phyloP scores from a whole-genome alignment of 768 basidiomycete species.

The Phylloporus scabripes region DNA sequence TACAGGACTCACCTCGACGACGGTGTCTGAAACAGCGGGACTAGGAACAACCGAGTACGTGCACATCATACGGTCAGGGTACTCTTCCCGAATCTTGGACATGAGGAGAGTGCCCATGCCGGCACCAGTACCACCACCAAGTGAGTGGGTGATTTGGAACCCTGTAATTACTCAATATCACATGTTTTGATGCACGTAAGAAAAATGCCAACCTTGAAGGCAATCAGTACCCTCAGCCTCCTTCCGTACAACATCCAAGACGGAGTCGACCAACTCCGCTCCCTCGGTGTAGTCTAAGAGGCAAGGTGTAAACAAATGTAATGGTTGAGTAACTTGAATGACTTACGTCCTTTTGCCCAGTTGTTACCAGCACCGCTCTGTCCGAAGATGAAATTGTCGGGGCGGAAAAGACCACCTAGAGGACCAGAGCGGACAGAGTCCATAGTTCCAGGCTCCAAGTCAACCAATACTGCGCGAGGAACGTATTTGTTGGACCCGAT shows the following conservation, averaged over 20 bases:
- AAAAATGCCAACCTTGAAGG: conserved; percentile 75
- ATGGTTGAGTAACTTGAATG: neutral
- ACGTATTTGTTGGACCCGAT: conserved; percentile 95
- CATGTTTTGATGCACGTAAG: neutral
- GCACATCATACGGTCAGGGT: conserved; percentile 99
- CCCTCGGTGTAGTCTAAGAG: conserved; percentile 78
- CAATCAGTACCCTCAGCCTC: conserved; percentile 98
- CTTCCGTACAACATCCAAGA: conserved; percentile 97
- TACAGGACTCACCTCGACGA: conserved; percentile 68
- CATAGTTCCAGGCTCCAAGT: conserved; percentile 97
- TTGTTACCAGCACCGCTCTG: conserved; percentile 99
- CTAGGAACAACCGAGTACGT: conserved; percentile 98
- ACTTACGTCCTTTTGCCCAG: conserved; percentile 99
- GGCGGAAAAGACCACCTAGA: conserved; percentile 89
- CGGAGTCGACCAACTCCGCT: conserved; percentile 97
- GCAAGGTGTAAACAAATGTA: neutral
- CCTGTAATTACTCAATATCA: conserved; percentile 39
- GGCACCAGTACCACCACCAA: conserved; percentile 98
- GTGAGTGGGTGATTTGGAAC: conserved; percentile 98
- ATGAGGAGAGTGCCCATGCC: conserved; percentile 99
- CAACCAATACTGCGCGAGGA: conserved; percentile 94
- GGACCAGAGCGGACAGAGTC: conserved; percentile 88
- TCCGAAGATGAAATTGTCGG: conserved; percentile 97
- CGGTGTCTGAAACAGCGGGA: conserved; percentile 97
- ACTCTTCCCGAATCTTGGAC: conserved; percentile 98